A percentile compares a stretch with the other conserved stretches of the same genome.
Evolutionary conservation across 192 early-diverging fungal genomes (phyloP).

Genomic region (Rhizoclosmatium sp.): DNA sequence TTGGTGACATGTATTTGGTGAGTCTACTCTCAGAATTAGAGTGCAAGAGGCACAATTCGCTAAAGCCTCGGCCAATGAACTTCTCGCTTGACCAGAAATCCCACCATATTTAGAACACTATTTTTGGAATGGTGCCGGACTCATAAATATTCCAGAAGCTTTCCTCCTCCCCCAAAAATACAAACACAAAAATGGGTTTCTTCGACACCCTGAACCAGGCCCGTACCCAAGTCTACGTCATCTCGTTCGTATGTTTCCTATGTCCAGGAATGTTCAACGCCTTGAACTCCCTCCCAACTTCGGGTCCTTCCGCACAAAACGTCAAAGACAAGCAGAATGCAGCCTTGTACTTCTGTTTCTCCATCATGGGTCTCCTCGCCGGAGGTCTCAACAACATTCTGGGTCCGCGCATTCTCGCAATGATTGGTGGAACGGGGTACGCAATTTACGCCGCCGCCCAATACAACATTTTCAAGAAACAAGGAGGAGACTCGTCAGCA

Average conservation of each 20-base stretch:
- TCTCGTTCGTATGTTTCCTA: constrained; percentile 77
- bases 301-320: constrained; percentile 63
- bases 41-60: too few relatives aligned
- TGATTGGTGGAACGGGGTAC: constrained; percentile 71
- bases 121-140: too few relatives aligned
- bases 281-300: background rate
- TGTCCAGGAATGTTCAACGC: constrained; percentile 36
- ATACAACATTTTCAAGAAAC: constrained; percentile 70
- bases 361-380: too few relatives aligned
- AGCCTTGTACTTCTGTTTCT: constrained; percentile 77
- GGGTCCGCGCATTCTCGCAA: constrained; percentile 63
- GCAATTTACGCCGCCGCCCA: constrained; percentile 81
- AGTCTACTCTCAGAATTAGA: too few relatives aligned
- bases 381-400: too few relatives aligned
- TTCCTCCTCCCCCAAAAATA: too few relatives aligned
- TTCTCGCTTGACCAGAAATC: too few relatives aligned
- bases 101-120: too few relatives aligned
- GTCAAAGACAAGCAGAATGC: constrained; percentile 63
- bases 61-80: too few relatives aligned
- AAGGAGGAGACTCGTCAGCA: constrained; percentile 50
- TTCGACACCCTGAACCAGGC: constrained; percentile 40
- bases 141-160: too few relatives aligned
- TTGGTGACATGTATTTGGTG: too few relatives aligned
- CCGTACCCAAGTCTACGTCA: constrained; percentile 71
- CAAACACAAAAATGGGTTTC: constrained; percentile 16